Evolutionary conservation across 257 asterid genomes (phyloP), one percentile per base, ranked within the genome.

Genomic region (Prunella vulgaris): DNA sequence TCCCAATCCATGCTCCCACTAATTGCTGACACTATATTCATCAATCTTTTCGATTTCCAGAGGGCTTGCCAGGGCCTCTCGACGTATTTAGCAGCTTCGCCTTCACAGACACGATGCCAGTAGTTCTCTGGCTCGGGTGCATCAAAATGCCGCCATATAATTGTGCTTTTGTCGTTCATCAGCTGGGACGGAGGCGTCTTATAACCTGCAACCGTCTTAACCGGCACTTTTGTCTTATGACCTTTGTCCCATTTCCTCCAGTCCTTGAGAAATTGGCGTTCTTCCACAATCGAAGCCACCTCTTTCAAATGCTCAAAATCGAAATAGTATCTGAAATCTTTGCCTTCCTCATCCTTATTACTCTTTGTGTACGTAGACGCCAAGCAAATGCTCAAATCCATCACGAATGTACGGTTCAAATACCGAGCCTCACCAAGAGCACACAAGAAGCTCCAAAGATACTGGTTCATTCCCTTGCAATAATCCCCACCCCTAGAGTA

Each of bases 1-100:
- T 93, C 99, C 99, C 99, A 93, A 70, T 93, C 99, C 99, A 93
- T 90, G 61, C 89, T 86, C 74, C 97, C 99, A 28, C 99, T 93
- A 24, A 93, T 93, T 8, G 72, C 99, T 2, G 99, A 73, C 13
- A 93, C 97, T 63, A 94, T 91, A 58, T 90, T 94, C 97, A 91
- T 94, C 20, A 94, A 66, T 64, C 97, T 76, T 81, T 94, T 94
- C 7, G 97, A 91, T 80, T 94, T 94, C 99, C 97, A 94, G 17
- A 94, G 77, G 0, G 91, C 81, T 5, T 75, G 76, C 97, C 99
- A 94, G 0, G 97, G 97, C 78, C 99, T 79, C 76, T 91, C 86
- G 4, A 91, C 76, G 79, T 86, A 82, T 44, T 87, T 94, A 14
- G 89, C 87, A 0, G 95, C 82, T 0, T 94, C 90, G 60, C 96